phyloP scores from a whole-genome alignment of 192 early-diverging fungal genomes.

The Helicostylum pulchrum region DNA sequence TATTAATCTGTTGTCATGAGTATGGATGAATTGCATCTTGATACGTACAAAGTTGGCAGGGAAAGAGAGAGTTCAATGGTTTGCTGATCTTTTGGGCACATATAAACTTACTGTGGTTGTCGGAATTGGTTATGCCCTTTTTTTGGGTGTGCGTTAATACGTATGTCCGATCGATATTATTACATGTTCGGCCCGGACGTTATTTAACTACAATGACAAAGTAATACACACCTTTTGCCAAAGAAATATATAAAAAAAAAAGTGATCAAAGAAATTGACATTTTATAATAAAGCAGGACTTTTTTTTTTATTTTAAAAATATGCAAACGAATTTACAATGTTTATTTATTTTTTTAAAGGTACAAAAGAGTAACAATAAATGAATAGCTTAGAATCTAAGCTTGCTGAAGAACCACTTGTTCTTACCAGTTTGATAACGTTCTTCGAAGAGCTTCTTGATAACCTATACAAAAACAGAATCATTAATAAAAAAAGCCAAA shows the following conservation, averaged over 20 bases:
- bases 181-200: background rate
- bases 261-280: no score
- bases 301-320: no score
- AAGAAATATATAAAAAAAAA: no score
- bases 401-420: constrained; percentile 99
- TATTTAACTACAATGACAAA: no score
- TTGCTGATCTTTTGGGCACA: constrained; percentile 1
- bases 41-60: constrained; percentile 24
- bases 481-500: background rate
- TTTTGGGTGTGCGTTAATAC: background rate
- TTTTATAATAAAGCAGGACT: no score
- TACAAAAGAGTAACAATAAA: background rate
- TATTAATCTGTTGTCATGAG: constrained; percentile 6
- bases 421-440: constrained; percentile 97
- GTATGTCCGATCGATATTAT: background rate
- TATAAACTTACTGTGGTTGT: no score
- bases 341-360: no score
- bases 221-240: background rate
- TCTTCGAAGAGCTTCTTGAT: constrained; percentile 97
- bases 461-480: constrained; percentile 31
- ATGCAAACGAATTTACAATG: no score
- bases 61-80: constrained; percentile 20
- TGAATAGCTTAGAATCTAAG: constrained; percentile 77
- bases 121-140: no score
- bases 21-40: constrained; percentile 3